Conservation (phyloP, 169 alveolate species). For the Eimeria acervulina region DNA sequence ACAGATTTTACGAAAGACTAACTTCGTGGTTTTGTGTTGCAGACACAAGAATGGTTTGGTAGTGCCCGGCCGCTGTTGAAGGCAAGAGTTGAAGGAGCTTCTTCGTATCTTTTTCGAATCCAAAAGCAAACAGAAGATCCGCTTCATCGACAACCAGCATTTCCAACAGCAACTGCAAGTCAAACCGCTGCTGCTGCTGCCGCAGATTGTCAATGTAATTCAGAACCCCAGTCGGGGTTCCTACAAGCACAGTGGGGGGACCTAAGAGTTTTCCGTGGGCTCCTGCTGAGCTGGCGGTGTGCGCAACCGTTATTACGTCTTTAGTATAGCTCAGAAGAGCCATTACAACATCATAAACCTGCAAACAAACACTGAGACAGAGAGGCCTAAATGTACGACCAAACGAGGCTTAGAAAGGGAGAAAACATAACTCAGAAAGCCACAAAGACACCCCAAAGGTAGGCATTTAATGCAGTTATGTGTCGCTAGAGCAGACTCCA, state of each 20-base stretch:
- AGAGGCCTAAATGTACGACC: neutral
- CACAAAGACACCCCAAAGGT: neutral
- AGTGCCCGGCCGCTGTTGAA: conserved; percentile 66
- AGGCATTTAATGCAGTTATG: too few species aligned
- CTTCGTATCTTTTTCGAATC: conserved; percentile 82
- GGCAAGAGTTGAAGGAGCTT: conserved; percentile 78
- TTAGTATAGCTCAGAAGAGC: conserved; percentile 54
- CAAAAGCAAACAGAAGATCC: conserved; percentile 84
- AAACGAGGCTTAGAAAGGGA: neutral
- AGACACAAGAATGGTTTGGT: conserved; percentile 81
- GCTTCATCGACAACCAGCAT: conserved; percentile 85
- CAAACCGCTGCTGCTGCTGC: conserved; percentile 28
- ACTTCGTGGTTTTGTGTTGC: conserved; percentile 86
- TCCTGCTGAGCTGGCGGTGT: conserved; percentile 33
- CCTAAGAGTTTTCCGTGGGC: neutral
- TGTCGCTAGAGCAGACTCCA: too few species aligned
- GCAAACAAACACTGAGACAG: neutral
- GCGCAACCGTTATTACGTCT: conserved; percentile 70
- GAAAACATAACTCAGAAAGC: neutral
- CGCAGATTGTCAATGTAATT: conserved; percentile 37
- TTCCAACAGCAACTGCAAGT: conserved; percentile 50
- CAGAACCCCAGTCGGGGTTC: conserved; percentile 82
- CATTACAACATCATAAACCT: conserved; percentile 74
- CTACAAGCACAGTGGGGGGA: conserved; percentile 82
- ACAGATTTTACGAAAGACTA: neutral